Percentiles rank a stretch among this genome's conserved stretches.
phyloP scores from a whole-genome alignment of 2,329 filamentous ascomycete species.

The Fusarium algeriense region DNA sequence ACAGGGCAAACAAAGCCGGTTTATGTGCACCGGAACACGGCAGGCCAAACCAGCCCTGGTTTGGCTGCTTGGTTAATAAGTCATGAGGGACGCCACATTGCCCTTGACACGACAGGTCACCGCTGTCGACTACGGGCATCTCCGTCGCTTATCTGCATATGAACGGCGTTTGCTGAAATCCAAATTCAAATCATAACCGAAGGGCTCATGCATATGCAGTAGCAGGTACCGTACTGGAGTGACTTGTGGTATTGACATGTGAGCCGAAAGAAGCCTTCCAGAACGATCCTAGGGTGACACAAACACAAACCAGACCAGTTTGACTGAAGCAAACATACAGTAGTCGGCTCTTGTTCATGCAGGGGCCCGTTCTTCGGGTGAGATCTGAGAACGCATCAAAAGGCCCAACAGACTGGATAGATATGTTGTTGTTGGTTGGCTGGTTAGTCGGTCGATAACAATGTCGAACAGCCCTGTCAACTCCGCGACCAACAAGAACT shows the following conservation, averaged over 20 bases:
- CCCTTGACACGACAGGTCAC: constrained; percentile 34
- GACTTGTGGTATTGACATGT: constrained; percentile 10
- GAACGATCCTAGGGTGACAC: constrained; percentile 32
- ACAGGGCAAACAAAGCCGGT: constrained; percentile 20
- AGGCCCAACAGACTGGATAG: constrained; percentile 18
- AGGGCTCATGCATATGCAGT: constrained; percentile 23
- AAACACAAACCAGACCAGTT: constrained; percentile 15
- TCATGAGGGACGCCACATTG: constrained; percentile 29
- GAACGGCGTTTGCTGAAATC: constrained; percentile 26
- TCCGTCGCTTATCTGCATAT: constrained; percentile 47
- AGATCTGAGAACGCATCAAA: constrained; percentile 21
- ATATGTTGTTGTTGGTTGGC: constrained; percentile 14
- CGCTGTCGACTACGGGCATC: constrained; percentile 34
- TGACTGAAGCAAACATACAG: constrained; percentile 10
- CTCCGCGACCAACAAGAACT: constrained; percentile 14
- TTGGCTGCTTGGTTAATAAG: constrained; percentile 14
- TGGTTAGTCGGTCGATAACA: constrained; percentile 2
- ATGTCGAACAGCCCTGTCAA: constrained; percentile 9
- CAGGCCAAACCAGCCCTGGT: constrained; percentile 12
- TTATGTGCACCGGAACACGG: constrained; percentile 14
- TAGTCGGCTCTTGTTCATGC: constrained; percentile 12
- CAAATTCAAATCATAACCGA: background rate
- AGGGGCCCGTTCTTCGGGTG: constrained; percentile 17
- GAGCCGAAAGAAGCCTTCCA: constrained; percentile 40
- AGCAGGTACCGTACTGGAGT: background rate